Percentiles rank a stretch among this genome's conserved stretches.
These are phyloP conservation scores for Mycosphaerella arachidis DNA, from an alignment of 2,329 filamentous ascomycete species.

Conservation along the genomic window DNA sequence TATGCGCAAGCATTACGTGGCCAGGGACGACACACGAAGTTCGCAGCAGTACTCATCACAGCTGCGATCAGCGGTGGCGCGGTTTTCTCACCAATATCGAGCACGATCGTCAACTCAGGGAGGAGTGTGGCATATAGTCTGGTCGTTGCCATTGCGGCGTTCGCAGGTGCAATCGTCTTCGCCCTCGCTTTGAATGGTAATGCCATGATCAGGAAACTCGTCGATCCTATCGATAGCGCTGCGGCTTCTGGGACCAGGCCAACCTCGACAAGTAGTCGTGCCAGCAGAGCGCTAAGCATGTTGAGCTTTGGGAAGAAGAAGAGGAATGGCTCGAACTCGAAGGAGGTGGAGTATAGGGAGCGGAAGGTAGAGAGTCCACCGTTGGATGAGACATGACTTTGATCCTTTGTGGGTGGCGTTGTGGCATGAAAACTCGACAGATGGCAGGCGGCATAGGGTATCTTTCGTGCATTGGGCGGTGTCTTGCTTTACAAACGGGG, in stretches of 20 bases:
- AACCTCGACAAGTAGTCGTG: slow-evolving; percentile 28
- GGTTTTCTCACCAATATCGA: slow-evolving; percentile 53
- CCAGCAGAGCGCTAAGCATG: slow-evolving; percentile 31
- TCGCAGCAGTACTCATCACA: slow-evolving; percentile 51
- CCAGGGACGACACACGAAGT: slow-evolving; percentile 55
- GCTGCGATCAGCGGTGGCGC: slow-evolving; percentile 52
- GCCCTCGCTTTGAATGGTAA: slow-evolving; percentile 51
- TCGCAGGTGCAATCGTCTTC: slow-evolving; percentile 48
- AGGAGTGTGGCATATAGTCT: slow-evolving; percentile 47
- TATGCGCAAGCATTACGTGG: slow-evolving; percentile 57
- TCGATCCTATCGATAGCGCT: slow-evolving; percentile 34
- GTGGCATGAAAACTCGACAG: not conserved
- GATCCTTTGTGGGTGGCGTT: not conserved
- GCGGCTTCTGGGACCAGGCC: slow-evolving; percentile 13
- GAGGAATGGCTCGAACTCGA: slow-evolving; percentile 11
- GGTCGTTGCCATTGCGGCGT: slow-evolving; percentile 51
- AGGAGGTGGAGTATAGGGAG: slow-evolving; percentile 24
- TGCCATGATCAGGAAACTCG: slow-evolving; percentile 46
- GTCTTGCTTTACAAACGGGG: not conserved
- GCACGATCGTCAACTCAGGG: slow-evolving; percentile 40
- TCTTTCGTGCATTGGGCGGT: not conserved
- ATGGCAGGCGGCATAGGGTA: too few relatives aligned
- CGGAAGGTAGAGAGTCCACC: slow-evolving; percentile 11
- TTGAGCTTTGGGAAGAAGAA: slow-evolving; percentile 27
- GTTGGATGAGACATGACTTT: slow-evolving; percentile 1